Conservation (phyloP, 345 rosid species). For the Alliaria petiolata region DNA sequence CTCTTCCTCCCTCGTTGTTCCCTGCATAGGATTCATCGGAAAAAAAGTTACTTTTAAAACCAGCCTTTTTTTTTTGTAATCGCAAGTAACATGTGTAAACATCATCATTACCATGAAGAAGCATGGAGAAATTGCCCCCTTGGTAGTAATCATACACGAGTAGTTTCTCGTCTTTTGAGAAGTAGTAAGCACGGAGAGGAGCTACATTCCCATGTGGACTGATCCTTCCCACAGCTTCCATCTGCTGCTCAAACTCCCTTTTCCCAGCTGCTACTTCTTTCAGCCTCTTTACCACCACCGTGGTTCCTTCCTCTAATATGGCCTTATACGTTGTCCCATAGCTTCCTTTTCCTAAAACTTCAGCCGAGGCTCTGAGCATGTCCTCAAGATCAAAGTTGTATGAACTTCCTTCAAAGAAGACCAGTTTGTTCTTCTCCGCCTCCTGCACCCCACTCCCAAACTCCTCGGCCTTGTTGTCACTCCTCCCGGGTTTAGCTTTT, state of each 20-base stretch:
- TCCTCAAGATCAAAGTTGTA: constrained; percentile 86
- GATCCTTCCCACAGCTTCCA: constrained; percentile 74
- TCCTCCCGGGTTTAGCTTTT: constrained; percentile 52
- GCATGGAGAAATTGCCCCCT: constrained; percentile 60
- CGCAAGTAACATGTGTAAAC: constrained; percentile 1
- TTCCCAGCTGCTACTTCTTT: constrained; percentile 74
- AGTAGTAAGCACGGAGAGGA: constrained; percentile 93
- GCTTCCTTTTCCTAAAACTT: constrained; percentile 94
- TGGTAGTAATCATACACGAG: constrained; percentile 70
- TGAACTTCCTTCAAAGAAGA: constrained; percentile 82
- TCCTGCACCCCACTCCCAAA: constrained; percentile 95
- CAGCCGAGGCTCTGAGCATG: constrained; percentile 91
- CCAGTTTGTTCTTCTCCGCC: constrained; percentile 94
- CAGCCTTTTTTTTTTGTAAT: background rate
- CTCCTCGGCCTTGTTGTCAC: constrained; percentile 70
- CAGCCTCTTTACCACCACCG: constrained; percentile 84
- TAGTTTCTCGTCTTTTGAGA: constrained; percentile 91
- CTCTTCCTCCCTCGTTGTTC: constrained; percentile 43
- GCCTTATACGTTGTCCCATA: constrained; percentile 95
- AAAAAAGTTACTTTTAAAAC: background rate
- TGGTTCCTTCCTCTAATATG: constrained; percentile 80
- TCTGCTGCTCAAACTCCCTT: constrained; percentile 90
- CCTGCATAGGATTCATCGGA: constrained; percentile 40
- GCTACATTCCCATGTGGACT: constrained; percentile 67
- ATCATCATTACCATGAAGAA: constrained; percentile 62